Conservation (phyloP, 192 early-diverging fungal genomes). For the Funneliformis geosporum region DNA sequence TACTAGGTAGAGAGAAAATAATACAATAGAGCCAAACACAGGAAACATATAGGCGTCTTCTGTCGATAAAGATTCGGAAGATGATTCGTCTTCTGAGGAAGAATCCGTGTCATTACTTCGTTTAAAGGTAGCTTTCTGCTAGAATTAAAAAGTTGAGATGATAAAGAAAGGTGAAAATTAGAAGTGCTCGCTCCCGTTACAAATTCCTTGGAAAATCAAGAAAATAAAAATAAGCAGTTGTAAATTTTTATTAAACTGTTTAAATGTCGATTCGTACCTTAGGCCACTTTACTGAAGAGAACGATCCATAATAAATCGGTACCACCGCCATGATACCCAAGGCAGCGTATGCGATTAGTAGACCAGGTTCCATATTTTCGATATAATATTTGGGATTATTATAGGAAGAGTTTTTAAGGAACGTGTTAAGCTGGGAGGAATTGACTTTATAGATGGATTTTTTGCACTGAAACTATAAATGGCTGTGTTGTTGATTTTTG, state of each 20-base stretch:
- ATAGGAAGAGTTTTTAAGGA: background rate
- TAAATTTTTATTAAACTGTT: background rate
- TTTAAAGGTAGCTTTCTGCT: conserved; percentile 38
- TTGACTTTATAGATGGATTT: background rate
- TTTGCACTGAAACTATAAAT: background rate
- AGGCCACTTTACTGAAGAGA: conserved; percentile 65
- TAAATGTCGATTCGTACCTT: conserved; percentile 39
- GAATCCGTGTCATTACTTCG: conserved; percentile 57
- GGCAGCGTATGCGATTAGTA: conserved; percentile 82
- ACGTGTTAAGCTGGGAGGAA: background rate
- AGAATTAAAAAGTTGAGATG: conserved; percentile 37
- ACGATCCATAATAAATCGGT: conserved; percentile 87
- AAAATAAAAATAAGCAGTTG: background rate
- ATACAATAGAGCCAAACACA: conserved; percentile 78
- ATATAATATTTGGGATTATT: background rate
- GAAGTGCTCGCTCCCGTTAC: no score
- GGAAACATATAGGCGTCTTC: conserved; percentile 95
- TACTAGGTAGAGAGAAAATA: conserved; percentile 83
- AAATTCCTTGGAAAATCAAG: background rate
- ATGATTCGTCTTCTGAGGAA: conserved; percentile 67
- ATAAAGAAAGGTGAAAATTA: background rate
- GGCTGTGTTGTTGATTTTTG: background rate
- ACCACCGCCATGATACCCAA: conserved; percentile 81
- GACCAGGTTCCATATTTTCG: conserved; percentile 41
- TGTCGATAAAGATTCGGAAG: conserved; percentile 73